Percentiles rank a stretch among this genome's conserved stretches.
These are phyloP conservation scores for Artemisia tridentata DNA, from an alignment of 129 eudicot species.

Conservation along the genomic window DNA sequence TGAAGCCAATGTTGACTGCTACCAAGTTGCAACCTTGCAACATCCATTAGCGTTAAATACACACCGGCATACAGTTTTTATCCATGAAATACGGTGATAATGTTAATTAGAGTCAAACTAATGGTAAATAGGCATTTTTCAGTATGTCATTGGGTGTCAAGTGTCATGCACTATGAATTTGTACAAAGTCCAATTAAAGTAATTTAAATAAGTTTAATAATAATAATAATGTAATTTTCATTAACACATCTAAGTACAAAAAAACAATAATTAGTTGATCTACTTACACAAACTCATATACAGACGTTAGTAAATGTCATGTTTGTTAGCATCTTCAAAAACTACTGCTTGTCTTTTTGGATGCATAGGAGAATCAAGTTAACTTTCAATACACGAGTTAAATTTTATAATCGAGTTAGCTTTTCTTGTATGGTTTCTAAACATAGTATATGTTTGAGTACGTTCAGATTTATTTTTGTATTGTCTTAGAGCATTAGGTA, in stretches of 20 bases:
- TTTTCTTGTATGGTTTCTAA: background rate
- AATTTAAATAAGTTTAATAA: too few relatives aligned
- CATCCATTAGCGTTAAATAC: background rate
- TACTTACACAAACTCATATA: background rate
- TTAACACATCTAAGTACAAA: slow-evolving; percentile 8
- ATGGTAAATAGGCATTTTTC: background rate
- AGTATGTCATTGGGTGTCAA: background rate
- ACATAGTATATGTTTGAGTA: background rate
- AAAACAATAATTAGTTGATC: slow-evolving; percentile 17
- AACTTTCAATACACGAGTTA: background rate
- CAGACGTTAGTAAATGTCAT: background rate
- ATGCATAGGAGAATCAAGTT: background rate
- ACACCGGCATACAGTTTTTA: too few relatives aligned
- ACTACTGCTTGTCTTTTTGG: background rate
- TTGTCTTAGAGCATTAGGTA: too few relatives aligned
- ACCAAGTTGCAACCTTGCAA: too few relatives aligned
- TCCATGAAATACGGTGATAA: too few relatives aligned
- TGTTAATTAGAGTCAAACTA: background rate
- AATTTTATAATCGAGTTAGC: background rate
- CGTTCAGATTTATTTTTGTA: too few relatives aligned
- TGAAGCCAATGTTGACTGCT: background rate
- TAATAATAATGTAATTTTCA: background rate
- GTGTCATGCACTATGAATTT: background rate
- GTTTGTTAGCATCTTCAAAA: background rate
- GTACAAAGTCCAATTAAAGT: too few relatives aligned